Conservation (phyloP, 306 rosid species). For the Castanospermum australe region DNA sequence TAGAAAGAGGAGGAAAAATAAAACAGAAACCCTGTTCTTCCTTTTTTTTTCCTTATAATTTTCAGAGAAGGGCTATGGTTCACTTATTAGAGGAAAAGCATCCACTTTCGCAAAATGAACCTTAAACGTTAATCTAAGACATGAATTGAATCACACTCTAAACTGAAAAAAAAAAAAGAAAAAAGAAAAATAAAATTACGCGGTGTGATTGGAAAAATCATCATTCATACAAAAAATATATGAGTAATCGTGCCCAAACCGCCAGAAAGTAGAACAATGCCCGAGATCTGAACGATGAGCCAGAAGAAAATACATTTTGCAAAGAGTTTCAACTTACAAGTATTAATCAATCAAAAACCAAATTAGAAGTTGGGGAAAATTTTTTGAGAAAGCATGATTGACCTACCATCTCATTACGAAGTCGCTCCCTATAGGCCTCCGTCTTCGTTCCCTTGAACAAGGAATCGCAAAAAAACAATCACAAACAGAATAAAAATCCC, state of each 20-base stretch:
- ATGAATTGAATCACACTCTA: neutral
- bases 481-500: slow-evolving; percentile 41
- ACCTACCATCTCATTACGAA: slow-evolving; percentile 70
- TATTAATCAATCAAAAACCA: neutral
- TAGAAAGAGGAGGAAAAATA: neutral
- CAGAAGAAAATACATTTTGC: neutral
- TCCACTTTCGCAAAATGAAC: neutral
- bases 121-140: neutral
- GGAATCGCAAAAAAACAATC: slow-evolving; percentile 8
- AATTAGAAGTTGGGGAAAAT: neutral
- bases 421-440: slow-evolving; percentile 42
- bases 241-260: neutral
- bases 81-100: neutral
- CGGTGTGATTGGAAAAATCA: neutral
- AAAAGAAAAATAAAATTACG: neutral
- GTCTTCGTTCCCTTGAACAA: slow-evolving; percentile 40
- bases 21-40: neutral
- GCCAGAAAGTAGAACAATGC: slow-evolving; percentile 21
- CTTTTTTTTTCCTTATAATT: neutral
- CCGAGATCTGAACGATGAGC: slow-evolving; percentile 29
- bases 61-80: neutral
- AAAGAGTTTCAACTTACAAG: slow-evolving; percentile 8
- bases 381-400: neutral
- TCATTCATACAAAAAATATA: neutral
- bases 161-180: neutral